Percentiles rank a stretch among this genome's conserved stretches.
These are phyloP conservation scores for Alternaria sp. DNA, from an alignment of 2,329 filamentous ascomycete genomes.

Conservation along the genomic window DNA sequence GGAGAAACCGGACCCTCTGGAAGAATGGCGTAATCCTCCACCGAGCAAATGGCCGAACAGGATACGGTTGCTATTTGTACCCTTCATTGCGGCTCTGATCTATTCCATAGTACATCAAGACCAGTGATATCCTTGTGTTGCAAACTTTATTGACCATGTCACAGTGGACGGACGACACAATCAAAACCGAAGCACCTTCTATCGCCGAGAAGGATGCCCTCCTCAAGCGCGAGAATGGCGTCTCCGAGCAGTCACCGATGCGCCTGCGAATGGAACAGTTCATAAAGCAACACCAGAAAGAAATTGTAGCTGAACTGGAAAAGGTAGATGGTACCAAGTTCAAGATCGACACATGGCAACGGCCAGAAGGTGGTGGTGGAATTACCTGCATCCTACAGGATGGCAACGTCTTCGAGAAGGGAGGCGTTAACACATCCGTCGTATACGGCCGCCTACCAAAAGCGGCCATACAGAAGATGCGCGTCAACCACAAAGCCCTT, in stretches of 20 bases:
- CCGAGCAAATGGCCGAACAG: conserved; percentile 52
- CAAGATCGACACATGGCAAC: conserved; percentile 83
- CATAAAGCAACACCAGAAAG: conserved; percentile 90
- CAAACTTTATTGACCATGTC: conserved; percentile 11
- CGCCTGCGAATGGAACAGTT: conserved; percentile 96
- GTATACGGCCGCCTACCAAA: conserved; percentile 92
- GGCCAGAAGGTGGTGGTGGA: conserved; percentile 88
- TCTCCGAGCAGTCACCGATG: conserved; percentile 87
- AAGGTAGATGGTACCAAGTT: conserved; percentile 85
- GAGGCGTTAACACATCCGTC: conserved; percentile 91
- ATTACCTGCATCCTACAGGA: conserved; percentile 96
- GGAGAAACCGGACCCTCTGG: conserved; percentile 35
- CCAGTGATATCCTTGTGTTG: no score
- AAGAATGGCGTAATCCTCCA: conserved; percentile 47
- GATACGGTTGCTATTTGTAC: conserved; percentile 57
- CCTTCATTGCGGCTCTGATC: conserved; percentile 62
- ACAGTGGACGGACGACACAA: conserved; percentile 49
- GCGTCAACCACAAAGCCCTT: conserved; percentile 91
- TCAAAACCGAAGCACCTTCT: conserved; percentile 67
- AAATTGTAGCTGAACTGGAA: conserved; percentile 85
- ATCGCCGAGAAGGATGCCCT: conserved; percentile 87
- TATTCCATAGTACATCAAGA: conserved; percentile 66
- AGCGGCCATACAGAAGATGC: conserved; percentile 83
- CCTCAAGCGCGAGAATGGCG: conserved; percentile 78
- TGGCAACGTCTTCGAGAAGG: conserved; percentile 97